Evolutionary conservation across 2,329 filamentous ascomycete species (phyloP), one percentile per base, ranked within the genome.

Genomic region (Gremmenia infestans): DNA sequence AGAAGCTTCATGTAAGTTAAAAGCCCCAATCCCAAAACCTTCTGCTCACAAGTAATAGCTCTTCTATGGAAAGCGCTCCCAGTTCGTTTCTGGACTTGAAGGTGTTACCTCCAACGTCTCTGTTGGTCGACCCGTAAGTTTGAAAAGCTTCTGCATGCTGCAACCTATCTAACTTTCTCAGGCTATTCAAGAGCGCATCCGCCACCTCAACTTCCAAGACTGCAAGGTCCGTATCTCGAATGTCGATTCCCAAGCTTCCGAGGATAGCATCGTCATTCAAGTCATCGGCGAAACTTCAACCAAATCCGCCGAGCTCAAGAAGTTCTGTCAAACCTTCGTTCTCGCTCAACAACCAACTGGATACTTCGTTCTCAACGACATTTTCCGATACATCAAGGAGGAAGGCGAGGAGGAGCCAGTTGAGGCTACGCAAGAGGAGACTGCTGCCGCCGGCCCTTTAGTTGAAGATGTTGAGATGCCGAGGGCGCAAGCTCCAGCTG

Each of bases 201-300:
- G 91, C 77, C 79, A 87, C 63, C 86, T 97, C 62, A 89, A 95
- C 65, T 96, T 96, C 79, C 89, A 96, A 72, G 91, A 97, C 73
- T 95, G 90, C 84, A 99, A 99, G 78, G 93, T 99, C 69, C 91
- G 94, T 71, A 89, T 99, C 66, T 89, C 93, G 73, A 99, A 99
- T 70, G 94, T 99, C 69, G 94, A 99, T 74, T 93, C 92, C 17
- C 93, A 99, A 76, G 87, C 88, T 60, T 97, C 93, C 9, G 88
- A 86, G 72, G 85, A 92, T 60, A 95, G 92, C 76, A 97, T 99
- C 65, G 86, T 99, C 67, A 95, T 99, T 68, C 92, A 96, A 74
- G 94, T 97, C 67, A 97, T 99, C 70, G 94, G 94, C 63, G 93
- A 97, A 76, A 95, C 94, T 68, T 96, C 92, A 68, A 97, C 96